Evolutionary conservation across 768 basidiomycete genomes (phyloP), one percentile per base, ranked within the genome.

Genomic region (Mycena chlorophos): DNA sequence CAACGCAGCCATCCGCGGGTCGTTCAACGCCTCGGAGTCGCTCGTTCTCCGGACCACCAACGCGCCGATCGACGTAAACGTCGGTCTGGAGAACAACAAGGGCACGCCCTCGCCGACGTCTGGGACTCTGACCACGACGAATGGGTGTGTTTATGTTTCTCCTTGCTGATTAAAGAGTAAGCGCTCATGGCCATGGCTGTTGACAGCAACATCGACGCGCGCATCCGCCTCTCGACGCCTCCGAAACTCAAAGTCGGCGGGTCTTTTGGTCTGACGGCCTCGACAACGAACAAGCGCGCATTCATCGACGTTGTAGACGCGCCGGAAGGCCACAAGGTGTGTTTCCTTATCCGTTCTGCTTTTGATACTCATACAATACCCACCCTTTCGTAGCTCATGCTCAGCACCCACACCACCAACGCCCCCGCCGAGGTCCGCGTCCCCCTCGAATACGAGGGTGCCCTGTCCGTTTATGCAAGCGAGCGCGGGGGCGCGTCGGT

Each of bases 381-480:
- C 19, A 6, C 19, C 20, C 39, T 19, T n/a, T n/a, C n/a, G 19
- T 19, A 40, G 6, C 69, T 80, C 19, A 31, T 39, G 27, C 52
- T 75, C 27, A 48, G 37, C 1, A 73, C 66, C 0, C 54, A 40
- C 22, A 75, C 75, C 22, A 54, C 67, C 19, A 79, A 80, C 59
- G 56, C 67, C 4, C 70, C 66, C 10, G 73, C 74, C 3, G 49
- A 54, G 12, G 69, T 78, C 38, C 17, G 19, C 8, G 58, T 80
- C 4, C 66, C 73, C 48, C 55, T 64, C 5, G 65, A 74, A 17
- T 80, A 65, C 57, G 75, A 79, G 56, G 80, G 78, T 40, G 49
- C 39, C 20, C 73, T 78, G 55, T 28, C 31, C 3, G 29, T 67
- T 48, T 19, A 10, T 22, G 28, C 52, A 40, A 17, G 50, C 55